A percentile compares a stretch with the other conserved stretches of the same genome.
Evolutionary conservation across 495 filamentous ascomycete species (phyloP).

Genomic region (Penicillium herquei): DNA sequence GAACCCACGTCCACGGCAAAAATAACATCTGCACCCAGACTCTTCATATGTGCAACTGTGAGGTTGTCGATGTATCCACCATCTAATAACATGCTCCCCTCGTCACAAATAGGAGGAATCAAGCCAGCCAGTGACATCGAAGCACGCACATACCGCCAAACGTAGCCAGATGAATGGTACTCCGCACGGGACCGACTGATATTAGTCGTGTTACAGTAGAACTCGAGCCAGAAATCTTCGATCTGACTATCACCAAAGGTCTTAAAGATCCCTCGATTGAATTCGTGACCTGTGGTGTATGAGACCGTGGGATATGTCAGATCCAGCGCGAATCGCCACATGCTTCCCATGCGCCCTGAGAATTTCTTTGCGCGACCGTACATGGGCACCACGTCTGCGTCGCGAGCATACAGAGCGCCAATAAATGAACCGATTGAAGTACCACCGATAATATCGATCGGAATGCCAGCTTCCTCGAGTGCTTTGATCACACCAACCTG

Average conservation of each 20-base stretch:
- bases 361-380: conserved; percentile 97
- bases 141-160: conserved; percentile 93
- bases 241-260: conserved; percentile 95
- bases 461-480: conserved; percentile 93
- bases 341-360: conserved; percentile 90
- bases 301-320: conserved; percentile 92
- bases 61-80: conserved; percentile 97
- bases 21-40: conserved; percentile 85
- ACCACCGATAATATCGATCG: conserved; percentile 92
- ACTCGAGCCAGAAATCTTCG: conserved; percentile 98
- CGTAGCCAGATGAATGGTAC: conserved; percentile 91
- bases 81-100: conserved; percentile 93
- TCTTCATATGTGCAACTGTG: conserved; percentile 96
- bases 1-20: conserved; percentile 95
- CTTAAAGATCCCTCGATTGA: conserved; percentile 99
- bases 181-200: conserved; percentile 87
- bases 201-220: conserved; percentile 98
- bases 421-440: conserved; percentile 99
- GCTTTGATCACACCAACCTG: conserved; percentile 94
- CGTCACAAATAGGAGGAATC: conserved; percentile 90
- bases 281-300: conserved; percentile 97
- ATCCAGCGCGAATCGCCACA: conserved; percentile 96
- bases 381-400: conserved; percentile 96
- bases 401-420: conserved; percentile 90
- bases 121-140: conserved; percentile 95